Percentiles rank a stretch among this genome's conserved stretches.
These are phyloP conservation scores for Ophiostoma piceae DNA, from an alignment of 2,329 filamentous ascomycete species.

Conservation along the genomic window DNA sequence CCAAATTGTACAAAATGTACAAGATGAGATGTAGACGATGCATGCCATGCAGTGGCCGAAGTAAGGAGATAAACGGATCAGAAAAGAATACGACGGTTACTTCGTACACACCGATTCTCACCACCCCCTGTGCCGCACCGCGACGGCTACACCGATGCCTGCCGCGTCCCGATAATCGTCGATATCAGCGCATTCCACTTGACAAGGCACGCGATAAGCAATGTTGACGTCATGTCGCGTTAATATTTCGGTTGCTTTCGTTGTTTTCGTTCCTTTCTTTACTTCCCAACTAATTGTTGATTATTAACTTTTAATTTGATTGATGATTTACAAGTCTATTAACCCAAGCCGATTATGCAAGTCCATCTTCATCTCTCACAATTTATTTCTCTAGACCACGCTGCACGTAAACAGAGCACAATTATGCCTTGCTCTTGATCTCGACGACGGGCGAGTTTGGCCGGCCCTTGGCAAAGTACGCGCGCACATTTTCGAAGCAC, in stretches of 20 bases:
- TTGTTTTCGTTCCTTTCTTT: no score
- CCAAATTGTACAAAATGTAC: no score
- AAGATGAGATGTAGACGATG: no score
- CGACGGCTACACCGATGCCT: neutral
- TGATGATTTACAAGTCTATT: neutral
- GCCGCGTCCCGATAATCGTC: neutral
- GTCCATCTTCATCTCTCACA: neutral
- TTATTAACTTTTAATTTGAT: no score
- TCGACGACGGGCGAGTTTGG: slow-evolving; percentile 24
- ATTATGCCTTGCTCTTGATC: neutral
- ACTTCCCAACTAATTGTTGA: no score
- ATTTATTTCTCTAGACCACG: neutral
- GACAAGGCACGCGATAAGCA: neutral
- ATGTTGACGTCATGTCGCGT: neutral
- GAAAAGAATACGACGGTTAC: no score
- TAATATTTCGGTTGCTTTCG: no score
- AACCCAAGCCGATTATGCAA: slow-evolving; percentile 1
- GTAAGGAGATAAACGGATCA: no score
- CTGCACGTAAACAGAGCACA: no score
- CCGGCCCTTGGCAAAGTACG: slow-evolving; percentile 18
- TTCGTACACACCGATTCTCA: neutral
- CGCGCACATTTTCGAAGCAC: slow-evolving; percentile 19
- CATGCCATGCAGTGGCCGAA: no score
- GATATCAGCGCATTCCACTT: neutral
- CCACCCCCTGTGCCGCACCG: no score